Evolutionary conservation across 805 yeast species (phyloP).

Genomic region (Candida quercuum): DNA sequence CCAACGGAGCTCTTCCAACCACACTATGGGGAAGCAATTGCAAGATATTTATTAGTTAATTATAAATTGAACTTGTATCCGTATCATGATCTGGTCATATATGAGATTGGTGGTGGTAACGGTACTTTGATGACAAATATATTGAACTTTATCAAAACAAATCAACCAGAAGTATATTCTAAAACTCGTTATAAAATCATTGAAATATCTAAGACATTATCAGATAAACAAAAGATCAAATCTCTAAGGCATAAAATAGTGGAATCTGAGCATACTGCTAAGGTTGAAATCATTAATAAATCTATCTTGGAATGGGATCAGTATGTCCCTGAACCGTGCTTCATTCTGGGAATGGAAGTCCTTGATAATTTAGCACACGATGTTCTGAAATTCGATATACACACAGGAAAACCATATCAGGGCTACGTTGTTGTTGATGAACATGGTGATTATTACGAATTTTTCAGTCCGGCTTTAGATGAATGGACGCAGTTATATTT

Average conservation of each 20-base stretch:
- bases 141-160: constrained; percentile 52
- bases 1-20: constrained; percentile 86
- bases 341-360: constrained; percentile 75
- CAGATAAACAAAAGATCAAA: constrained; percentile 23
- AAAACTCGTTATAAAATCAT: constrained; percentile 47
- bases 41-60: constrained; percentile 69
- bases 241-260: constrained; percentile 8
- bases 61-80: constrained; percentile 66
- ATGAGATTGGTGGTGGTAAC: constrained; percentile 89
- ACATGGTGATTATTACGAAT: constrained; percentile 70
- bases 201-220: constrained; percentile 19
- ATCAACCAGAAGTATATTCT: constrained; percentile 69
- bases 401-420: constrained; percentile 63
- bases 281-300: constrained; percentile 62
- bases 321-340: constrained; percentile 59
- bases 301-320: constrained; percentile 74
- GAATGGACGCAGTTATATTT: constrained; percentile 51
- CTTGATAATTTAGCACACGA: constrained; percentile 85
- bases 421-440: constrained; percentile 73
- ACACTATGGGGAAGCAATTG: constrained; percentile 79
- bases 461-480: constrained; percentile 59
- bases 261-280: constrained; percentile 42
- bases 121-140: constrained; percentile 80
- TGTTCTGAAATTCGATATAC: constrained; percentile 66
- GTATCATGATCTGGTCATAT: constrained; percentile 64